Evolutionary conservation across 352 stramenopile species (phyloP).

Genomic region (Pythium phragmiticola): DNA sequence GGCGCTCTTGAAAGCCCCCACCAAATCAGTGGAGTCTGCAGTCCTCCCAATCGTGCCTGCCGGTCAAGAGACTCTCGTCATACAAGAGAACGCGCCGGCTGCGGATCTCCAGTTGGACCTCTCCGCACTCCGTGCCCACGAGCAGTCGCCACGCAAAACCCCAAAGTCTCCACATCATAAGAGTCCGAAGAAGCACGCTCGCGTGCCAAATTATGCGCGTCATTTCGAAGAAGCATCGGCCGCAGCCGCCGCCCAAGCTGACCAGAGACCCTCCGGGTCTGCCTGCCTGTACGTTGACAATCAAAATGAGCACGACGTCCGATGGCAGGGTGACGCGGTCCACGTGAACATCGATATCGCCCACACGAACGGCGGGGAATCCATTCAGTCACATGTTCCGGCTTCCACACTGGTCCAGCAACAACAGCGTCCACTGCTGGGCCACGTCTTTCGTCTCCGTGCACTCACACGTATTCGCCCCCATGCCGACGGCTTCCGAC

Average conservation of each 20-base stretch:
- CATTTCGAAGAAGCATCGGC: constrained; percentile 29
- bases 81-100: not conserved
- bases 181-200: constrained; percentile 30
- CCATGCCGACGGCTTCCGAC: constrained; percentile 47
- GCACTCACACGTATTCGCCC: constrained; percentile 47
- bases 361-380: not conserved
- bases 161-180: not conserved
- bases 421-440: constrained; percentile 19
- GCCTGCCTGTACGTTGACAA: constrained; percentile 6
- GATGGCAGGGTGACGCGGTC: constrained; percentile 26
- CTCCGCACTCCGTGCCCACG: not conserved
- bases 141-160: not conserved
- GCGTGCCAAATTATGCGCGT: constrained; percentile 31
- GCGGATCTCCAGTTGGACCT: not conserved
- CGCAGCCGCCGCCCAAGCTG: constrained; percentile 6
- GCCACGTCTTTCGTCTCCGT: constrained; percentile 41
- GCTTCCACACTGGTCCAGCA: not conserved
- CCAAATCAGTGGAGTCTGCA: not conserved
- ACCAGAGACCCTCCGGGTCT: not conserved
- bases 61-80: not conserved
- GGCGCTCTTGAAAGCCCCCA: not conserved
- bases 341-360: constrained; percentile 7
- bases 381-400: not conserved
- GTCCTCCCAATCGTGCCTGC: not conserved
- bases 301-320: constrained; percentile 22